A percentile compares a stretch with the other conserved stretches of the same genome.
Evolutionary conservation across 2,329 filamentous ascomycete genomes (phyloP).

Genomic region (Cladorrhinum sp.): DNA sequence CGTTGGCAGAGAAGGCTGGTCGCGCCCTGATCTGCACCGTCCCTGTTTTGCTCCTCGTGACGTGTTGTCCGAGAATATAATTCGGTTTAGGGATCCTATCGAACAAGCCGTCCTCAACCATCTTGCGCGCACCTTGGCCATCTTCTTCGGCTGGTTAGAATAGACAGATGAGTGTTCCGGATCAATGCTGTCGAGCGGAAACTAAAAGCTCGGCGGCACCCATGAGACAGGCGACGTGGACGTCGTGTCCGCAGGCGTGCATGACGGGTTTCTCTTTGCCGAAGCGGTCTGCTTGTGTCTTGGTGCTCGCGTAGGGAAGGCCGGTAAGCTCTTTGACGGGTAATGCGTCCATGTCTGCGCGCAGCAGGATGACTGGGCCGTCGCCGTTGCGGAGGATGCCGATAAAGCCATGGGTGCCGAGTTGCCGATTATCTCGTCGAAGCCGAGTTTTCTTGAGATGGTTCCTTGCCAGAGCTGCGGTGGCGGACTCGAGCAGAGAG

Average conservation of each 20-base stretch:
- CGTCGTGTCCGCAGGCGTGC: slow-evolving; percentile 68
- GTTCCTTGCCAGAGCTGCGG: slow-evolving; percentile 17
- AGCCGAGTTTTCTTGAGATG: slow-evolving; percentile 17
- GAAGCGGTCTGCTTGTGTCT: slow-evolving; percentile 40
- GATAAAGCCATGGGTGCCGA: slow-evolving; percentile 27
- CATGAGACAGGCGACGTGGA: slow-evolving; percentile 59
- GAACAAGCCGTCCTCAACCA: slow-evolving; percentile 32
- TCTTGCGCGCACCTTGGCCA: slow-evolving; percentile 52
- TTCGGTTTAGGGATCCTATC: slow-evolving; percentile 31
- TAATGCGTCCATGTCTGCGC: slow-evolving; percentile 49
- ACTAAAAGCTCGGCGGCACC: slow-evolving; percentile 52
- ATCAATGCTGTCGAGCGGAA: slow-evolving; percentile 46
- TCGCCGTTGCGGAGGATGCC: slow-evolving; percentile 25
- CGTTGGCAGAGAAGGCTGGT: slow-evolving; percentile 24
- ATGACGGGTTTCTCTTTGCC: slow-evolving; percentile 55
- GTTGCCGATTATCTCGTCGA: slow-evolving; percentile 19
- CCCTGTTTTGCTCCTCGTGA: slow-evolving; percentile 33
- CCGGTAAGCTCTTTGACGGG: slow-evolving; percentile 46
- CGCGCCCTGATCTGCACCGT: slow-evolving; percentile 29
- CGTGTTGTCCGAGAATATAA: slow-evolving; percentile 37
- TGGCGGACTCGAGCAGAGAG: slow-evolving; percentile 23
- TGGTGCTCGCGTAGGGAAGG: slow-evolving; percentile 45
- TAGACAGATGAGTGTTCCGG: slow-evolving; percentile 59
- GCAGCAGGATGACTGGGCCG: slow-evolving; percentile 41
- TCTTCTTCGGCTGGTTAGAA: slow-evolving; percentile 69